phyloP scores from a whole-genome alignment of 176 grass and related monocot species.

The Carex cristatella region DNA sequence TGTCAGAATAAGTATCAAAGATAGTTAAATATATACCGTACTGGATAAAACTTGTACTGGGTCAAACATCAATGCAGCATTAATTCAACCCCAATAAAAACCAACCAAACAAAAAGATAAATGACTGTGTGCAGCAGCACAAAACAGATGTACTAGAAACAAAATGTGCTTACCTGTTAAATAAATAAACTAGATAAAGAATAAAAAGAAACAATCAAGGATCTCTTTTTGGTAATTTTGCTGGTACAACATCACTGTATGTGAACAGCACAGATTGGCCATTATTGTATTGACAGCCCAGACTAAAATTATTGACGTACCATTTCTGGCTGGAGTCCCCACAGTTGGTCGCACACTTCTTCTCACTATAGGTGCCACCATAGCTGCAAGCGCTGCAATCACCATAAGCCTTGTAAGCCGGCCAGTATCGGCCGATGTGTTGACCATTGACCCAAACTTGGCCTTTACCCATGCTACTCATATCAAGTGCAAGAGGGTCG shows the following conservation, averaged over 20 bases:
- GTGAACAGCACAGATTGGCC: neutral
- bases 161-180: neutral
- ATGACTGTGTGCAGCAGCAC: neutral
- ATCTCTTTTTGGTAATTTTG: neutral
- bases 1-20: neutral
- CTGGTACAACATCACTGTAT: neutral
- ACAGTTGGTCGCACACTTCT: conserved; percentile 56
- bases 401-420: conserved; percentile 51
- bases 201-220: neutral
- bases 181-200: neutral
- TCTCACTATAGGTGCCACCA: conserved; percentile 53
- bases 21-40: neutral
- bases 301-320: conserved; percentile 26
- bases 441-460: conserved; percentile 91
- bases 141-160: neutral
- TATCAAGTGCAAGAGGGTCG: conserved; percentile 78
- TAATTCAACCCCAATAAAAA: neutral
- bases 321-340: conserved; percentile 75
- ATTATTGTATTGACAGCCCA: neutral
- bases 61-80: neutral
- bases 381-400: conserved; percentile 64
- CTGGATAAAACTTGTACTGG: neutral
- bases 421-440: conserved; percentile 77
- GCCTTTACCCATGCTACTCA: conserved; percentile 93
- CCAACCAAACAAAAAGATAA: neutral